phyloP scores from a whole-genome alignment of 202 grass and related monocot genomes.

The Brachypodium distachyon region DNA sequence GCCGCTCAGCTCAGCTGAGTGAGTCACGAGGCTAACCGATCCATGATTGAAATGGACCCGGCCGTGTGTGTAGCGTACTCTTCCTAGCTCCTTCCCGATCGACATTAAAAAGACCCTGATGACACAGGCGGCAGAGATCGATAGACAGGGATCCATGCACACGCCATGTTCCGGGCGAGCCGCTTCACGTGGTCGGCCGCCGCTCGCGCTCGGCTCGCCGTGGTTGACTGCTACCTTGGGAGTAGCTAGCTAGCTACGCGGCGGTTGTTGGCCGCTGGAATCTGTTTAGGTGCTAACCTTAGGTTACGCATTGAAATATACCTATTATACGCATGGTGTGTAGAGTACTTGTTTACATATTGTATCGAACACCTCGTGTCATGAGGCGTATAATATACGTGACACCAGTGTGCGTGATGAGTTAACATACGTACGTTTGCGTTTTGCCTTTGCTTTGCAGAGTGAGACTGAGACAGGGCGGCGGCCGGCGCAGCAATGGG shows the following conservation, averaged over 20 bases:
- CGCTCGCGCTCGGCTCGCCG: neutral
- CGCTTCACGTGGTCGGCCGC: conserved; percentile 37
- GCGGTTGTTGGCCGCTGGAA: neutral
- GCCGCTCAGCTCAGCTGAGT: too few species aligned
- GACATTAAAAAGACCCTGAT: conserved; percentile 26
- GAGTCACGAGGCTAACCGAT: too few species aligned
- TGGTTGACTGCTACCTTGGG: neutral
- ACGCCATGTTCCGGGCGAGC: conserved; percentile 17
- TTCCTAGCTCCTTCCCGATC: neutral
- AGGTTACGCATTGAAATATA: neutral
- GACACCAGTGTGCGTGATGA: neutral
- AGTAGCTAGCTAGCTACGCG: neutral
- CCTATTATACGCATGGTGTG: neutral
- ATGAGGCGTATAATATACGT: neutral
- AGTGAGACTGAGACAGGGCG: too few species aligned
- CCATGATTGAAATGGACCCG: conserved; percentile 31
- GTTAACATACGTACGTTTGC: neutral
- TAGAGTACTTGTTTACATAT: too few species aligned
- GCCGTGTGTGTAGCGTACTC: neutral
- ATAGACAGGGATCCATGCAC: neutral
- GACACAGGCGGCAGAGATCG: neutral
- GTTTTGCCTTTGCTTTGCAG: neutral
- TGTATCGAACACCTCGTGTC: neutral
- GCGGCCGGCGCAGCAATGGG: too few species aligned
- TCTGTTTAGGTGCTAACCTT: conserved; percentile 11